Evolutionary conservation across 495 filamentous ascomycete species (phyloP), one percentile per base, ranked within the genome.

Genomic region (Venustampulla echinocandica): DNA sequence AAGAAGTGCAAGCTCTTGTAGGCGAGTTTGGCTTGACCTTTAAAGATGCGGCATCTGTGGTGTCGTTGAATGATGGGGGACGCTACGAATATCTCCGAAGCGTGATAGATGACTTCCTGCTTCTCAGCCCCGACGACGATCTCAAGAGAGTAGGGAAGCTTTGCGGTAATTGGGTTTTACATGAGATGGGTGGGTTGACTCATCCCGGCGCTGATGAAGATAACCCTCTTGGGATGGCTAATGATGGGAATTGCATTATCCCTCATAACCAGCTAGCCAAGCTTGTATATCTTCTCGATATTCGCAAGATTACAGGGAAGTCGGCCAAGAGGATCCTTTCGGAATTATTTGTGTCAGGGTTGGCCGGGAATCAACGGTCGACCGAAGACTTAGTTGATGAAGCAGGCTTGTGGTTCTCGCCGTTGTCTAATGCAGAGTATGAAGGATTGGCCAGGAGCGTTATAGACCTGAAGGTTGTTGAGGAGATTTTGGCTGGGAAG

Each of bases 31-130:
- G 74, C 3, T 68, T 99, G 11, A 81, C 77, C 0, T 54, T 79
- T n/a, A 94, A 93, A 59, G 93, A 99, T 56, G 89, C 92, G 15
- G 78, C 87, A 50, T 85, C 90, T 0, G 62, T 99, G 27, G 70
- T 89, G 38, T 65, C 75, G 24, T 73, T 94, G 3, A 87, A 97
- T 38, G 76, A 85, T 18, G 89, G 89, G 0, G 80, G 79, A 2
- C 76, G 92, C 14, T 63, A 90, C 10, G 83, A 95, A 47, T 92
- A 88, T 56, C 94, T 86, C 54, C 79, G 84, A 59, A 79, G 83
- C 14, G 80, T 89, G 4, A 73, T 88, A 17, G 76, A 79, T 13
- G 57, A 49, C 54, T 36, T 49, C 14, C 30, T 54, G 17, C 11
- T 47, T 1, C 9, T 50, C 3, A 36, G 18, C 34, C 15, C 22